Evolutionary conservation across 139 green algal genomes (phyloP), one percentile per base, ranked within the genome.

Genomic region (Eudorina sp.): DNA sequence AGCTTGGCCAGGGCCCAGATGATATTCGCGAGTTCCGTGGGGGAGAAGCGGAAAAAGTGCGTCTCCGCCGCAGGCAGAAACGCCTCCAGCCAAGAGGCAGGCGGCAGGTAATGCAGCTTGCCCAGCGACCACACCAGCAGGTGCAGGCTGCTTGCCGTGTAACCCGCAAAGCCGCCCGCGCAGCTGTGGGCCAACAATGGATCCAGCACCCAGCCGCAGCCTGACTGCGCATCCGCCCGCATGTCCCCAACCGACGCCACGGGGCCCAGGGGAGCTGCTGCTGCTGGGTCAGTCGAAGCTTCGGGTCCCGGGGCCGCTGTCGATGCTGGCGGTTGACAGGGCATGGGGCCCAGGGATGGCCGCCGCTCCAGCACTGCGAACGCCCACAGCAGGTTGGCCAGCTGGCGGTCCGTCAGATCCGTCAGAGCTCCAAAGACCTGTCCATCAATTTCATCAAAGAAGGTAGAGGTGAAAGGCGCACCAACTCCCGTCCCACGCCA

Each of bases 341-440:
- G 29, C 9, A 7, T 13, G 4, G 45, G 27, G 8, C 13, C 1
- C 73, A 48, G 29, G 0, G 27, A 6, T 8, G 55, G 53, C 8
- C 80, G 80, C 23, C 80, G 84, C 66, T 91, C 83, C 29, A 95
- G 85, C 40, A 92, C 86, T 9, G 92, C 90, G 23, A 93, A 85
- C 19, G 72, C 85, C 89, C 90, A 95, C 74, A 94, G 81, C 69
- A 95, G 84, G 84, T 94, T 95, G 5, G 87, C 89, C 53, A 93
- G 62, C 81, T 94, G 89, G 13, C 81, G 79, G 45, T 91, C 79
- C 1, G 34, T 89, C 45, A 95, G 90, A 53, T 93, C 90, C 29
- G 88, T 92, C 2, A 92, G 74, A 0, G 82, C 55, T 25, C 66
- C 41, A 40, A 89, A 91, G 38, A 91, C 88, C 87, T 90, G 85